These are phyloP conservation scores for Spirogloea muscicola DNA, from an alignment of 139 green algal genomes.

Conservation along the genomic window DNA sequence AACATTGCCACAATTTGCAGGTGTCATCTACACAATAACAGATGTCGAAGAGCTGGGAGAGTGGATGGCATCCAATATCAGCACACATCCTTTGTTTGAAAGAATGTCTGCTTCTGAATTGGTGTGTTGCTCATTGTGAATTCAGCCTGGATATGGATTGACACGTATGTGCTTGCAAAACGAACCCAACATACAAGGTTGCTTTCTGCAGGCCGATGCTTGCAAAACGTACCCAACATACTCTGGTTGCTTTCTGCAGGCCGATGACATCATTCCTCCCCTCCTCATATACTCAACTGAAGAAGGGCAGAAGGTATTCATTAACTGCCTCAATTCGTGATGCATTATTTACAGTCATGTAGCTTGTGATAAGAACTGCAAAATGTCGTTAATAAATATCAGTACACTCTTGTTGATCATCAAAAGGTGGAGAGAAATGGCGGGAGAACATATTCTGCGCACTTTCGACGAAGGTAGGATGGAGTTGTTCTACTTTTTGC, in stretches of 20 bases:
- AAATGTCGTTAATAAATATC: not conserved
- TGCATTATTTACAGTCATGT: not conserved
- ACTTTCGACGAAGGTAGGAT: slow-evolving; percentile 3
- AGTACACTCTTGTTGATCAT: not conserved
- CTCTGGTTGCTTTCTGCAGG: slow-evolving; percentile 9
- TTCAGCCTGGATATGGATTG: too few relatives aligned
- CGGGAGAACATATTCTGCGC: slow-evolving; percentile 14
- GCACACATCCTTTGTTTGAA: slow-evolving; percentile 81
- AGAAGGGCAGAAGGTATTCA: slow-evolving; percentile 27
- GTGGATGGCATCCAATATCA: slow-evolving; percentile 68
- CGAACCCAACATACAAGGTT: not conserved
- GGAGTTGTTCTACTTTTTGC: not conserved
- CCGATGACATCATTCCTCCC: slow-evolving; percentile 7
- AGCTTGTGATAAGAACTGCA: not conserved
- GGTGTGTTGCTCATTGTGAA: too few relatives aligned
- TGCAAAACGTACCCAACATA: not conserved
- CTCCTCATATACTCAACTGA: slow-evolving; percentile 21
- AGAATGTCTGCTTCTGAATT: slow-evolving; percentile 77
- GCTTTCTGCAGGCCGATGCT: not conserved
- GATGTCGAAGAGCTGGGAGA: slow-evolving; percentile 51
- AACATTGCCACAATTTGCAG: too few relatives aligned
- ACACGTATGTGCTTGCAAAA: too few relatives aligned
- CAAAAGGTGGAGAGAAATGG: slow-evolving; percentile 41
- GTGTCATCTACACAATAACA: slow-evolving; percentile 52
- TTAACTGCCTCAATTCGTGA: not conserved